Evolutionary conservation across 352 stramenopile genomes (phyloP).

Genomic region (Globisporangium parvum): DNA sequence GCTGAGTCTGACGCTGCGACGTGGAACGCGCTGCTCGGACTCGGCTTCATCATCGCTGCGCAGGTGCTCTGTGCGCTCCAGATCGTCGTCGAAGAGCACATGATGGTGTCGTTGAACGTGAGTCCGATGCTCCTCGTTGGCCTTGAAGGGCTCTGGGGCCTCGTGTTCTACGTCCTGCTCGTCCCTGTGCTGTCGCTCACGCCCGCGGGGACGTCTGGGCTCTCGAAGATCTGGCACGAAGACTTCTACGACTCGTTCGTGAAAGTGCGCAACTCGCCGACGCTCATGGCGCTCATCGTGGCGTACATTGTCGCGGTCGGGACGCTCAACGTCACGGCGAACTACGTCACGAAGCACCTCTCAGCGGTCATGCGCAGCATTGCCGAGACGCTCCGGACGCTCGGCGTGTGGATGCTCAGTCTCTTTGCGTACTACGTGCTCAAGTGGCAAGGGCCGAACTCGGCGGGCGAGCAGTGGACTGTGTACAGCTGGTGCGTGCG

Average conservation of each 20-base stretch:
- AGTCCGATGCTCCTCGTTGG: conserved; percentile 85
- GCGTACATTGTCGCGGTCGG: conserved; percentile 65
- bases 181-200: conserved; percentile 64
- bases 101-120: conserved; percentile 77
- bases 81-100: conserved; percentile 89
- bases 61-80: conserved; percentile 84
- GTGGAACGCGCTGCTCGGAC: conserved; percentile 58
- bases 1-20: conserved; percentile 12
- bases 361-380: conserved; percentile 82
- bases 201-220: conserved; percentile 31
- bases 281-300: conserved; percentile 50
- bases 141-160: conserved; percentile 82
- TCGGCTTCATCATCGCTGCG: conserved; percentile 68
- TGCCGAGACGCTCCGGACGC: conserved; percentile 69
- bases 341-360: conserved; percentile 85
- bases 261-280: conserved; percentile 63
- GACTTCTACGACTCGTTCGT: conserved; percentile 76
- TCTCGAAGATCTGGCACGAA: conserved; percentile 77
- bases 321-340: conserved; percentile 77
- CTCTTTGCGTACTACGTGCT: conserved; percentile 79
- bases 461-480: conserved; percentile 66
- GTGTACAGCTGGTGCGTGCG: conserved; percentile 54
- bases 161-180: conserved; percentile 73
- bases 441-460: conserved; percentile 52
- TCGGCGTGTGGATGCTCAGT: conserved; percentile 70